Evolutionary conservation across 306 rosid species (phyloP).

Genomic region (Glycine latifolia): DNA sequence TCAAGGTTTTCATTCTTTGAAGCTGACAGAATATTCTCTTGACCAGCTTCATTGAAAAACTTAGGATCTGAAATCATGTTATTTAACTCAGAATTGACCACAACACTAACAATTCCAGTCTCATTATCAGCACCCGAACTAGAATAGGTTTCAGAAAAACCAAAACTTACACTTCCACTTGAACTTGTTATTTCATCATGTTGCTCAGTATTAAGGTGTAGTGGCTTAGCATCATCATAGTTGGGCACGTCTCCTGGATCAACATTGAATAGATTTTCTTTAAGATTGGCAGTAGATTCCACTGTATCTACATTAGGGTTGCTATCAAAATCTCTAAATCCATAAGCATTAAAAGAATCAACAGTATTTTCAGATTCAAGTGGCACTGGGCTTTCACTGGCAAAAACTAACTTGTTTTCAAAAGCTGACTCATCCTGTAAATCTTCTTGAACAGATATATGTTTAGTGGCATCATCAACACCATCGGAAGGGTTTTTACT

Average conservation of each 20-base stretch:
- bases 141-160: constrained; percentile 47
- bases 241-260: constrained; percentile 51
- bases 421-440: constrained; percentile 51
- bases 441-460: constrained; percentile 59
- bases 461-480: constrained; percentile 53
- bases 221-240: constrained; percentile 51
- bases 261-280: constrained; percentile 54
- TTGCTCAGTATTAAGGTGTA: constrained; percentile 52
- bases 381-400: constrained; percentile 45
- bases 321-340: constrained; percentile 60
- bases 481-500: constrained; percentile 50
- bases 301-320: constrained; percentile 50
- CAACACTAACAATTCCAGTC: constrained; percentile 45
- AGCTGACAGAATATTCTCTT: constrained; percentile 51
- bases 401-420: constrained; percentile 54
- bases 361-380: constrained; percentile 60
- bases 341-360: constrained; percentile 59
- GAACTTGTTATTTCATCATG: constrained; percentile 57
- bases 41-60: constrained; percentile 45
- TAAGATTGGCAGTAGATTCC: constrained; percentile 58
- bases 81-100: constrained; percentile 52
- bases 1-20: constrained; percentile 55
- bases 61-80: constrained; percentile 54
- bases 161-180: constrained; percentile 47
- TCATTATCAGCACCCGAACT: constrained; percentile 50